Evolutionary conservation across 345 rosid species (phyloP), one percentile per base, ranked within the genome.

Genomic region (Citrus glauca): DNA sequence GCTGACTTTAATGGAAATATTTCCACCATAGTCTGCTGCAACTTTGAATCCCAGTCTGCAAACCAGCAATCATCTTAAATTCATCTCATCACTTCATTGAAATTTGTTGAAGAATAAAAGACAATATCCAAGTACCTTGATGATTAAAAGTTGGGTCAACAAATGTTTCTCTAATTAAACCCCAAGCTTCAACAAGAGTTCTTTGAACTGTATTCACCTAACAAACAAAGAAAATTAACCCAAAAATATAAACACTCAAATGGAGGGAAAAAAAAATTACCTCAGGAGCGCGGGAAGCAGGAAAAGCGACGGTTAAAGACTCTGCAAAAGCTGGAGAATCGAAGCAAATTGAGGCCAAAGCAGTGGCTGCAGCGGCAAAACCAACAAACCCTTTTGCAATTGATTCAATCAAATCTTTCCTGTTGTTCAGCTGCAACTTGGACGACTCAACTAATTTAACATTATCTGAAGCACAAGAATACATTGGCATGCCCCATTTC

Each of bases 101-200:
- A 53, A 53, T 53, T 53, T 4, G 57, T 16, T 45, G 7, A 53
- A 53, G 1, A 53, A 53, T 2, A 53, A 53, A 17, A 53, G 57
- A 16, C 57, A 53, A 57, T 53, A 42, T 19, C 35, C 38, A 65
- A 38, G 27, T 86, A 90, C 98, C 98, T 82, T 94, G 98, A 82
- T 92, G 96, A 74, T 91, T 94, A 77, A 85, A 92, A 25, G 97
- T 89, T 56, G 97, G 98, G 79, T 94, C 98, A 1, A 94, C 81
- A 42, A 94, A 94, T 45, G 97, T 90, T 83, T 94, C 97, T 79
- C 96, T 86, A 82, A 94, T 94, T 82, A 94, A 87, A 66, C 97
- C 96, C 97, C 97, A 94, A 71, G 98, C 93, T 84, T 94, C 97
- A 82, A 94, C 94, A 40, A 94, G 97, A 69, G 98, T 94, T 85